phyloP scores from a whole-genome alignment of 768 basidiomycete genomes.

The Pisolithus microcarpus region DNA sequence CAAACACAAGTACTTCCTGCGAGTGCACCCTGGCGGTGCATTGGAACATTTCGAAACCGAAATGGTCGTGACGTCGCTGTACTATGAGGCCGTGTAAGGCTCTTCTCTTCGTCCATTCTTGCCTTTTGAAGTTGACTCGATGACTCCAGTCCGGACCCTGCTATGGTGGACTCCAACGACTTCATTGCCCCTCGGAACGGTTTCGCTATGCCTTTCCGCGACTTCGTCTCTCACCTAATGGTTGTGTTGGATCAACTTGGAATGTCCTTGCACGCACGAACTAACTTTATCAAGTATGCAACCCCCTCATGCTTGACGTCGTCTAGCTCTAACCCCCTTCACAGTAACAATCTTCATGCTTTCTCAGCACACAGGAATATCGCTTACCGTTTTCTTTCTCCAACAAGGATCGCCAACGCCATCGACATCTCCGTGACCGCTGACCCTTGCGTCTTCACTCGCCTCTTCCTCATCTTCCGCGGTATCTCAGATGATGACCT shows the following conservation, averaged over 20 bases:
- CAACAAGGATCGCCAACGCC: constrained; percentile 73
- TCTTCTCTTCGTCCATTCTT: neutral
- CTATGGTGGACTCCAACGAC: constrained; percentile 69
- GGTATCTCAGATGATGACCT: constrained; percentile 78
- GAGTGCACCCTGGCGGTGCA: constrained; percentile 79
- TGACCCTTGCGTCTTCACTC: constrained; percentile 75
- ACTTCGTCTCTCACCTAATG: constrained; percentile 76
- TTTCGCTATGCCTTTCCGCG: constrained; percentile 75
- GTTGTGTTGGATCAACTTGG: constrained; percentile 80
- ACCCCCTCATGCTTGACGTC: neutral
- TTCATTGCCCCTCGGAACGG: constrained; percentile 78
- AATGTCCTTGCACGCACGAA: constrained; percentile 75
- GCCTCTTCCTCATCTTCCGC: constrained; percentile 81
- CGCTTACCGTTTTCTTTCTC: constrained; percentile 82
- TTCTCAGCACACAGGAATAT: constrained; percentile 80
- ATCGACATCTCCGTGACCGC: constrained; percentile 80
- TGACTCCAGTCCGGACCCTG: constrained; percentile 61
- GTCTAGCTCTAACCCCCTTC: neutral
- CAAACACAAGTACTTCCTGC: constrained; percentile 76
- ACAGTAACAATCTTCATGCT: constrained; percentile 66
- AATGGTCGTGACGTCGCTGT: constrained; percentile 71
- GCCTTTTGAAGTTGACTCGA: neutral
- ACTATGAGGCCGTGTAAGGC: constrained; percentile 79
- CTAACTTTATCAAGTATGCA: constrained; percentile 71
- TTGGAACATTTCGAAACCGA: constrained; percentile 82